Base-by-base conservation (phyloP, 2,329 filamentous ascomycete genomes). In the Cordyceps cateniannulata region DNA sequence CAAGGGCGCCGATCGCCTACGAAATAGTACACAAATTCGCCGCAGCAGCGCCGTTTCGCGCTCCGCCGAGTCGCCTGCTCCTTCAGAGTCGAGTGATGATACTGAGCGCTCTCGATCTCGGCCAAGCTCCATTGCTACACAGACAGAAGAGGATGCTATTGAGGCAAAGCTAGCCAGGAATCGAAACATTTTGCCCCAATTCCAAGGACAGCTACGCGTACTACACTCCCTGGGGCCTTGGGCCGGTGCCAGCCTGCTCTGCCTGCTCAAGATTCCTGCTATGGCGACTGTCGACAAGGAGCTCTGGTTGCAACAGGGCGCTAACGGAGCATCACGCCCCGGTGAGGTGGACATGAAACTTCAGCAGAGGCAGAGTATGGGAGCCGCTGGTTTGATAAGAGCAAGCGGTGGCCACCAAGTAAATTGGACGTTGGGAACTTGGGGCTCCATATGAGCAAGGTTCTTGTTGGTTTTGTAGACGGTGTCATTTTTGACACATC, bases 281-380 rank as follows among this genome's bases (percentile, higher is more conserved):
- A 80, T 90, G 57, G 86, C 87, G 2, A 83, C 86, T 32, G 77
- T 93, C 22, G 89, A 92, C 64, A 79, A 86, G 27, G 90, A 93
- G 7, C 77, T 84, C 38, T 93, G 90, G 80, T 70, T 86, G 50
- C 84, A 85, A 65, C 81, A 90, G 64, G 90, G 90, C 1, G 74
- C 82, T 24, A 75, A 76, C 20, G 87, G 87, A 3, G 87, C 87
- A 1, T 82, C 78, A 20, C 80, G 79, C 50, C 79, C 84, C 1
- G 78, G 72, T 49, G 87, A 90, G 16, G 77, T 87, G 4, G 84
- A 86, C 62, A 68, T 80, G 47, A 83, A 82, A 71, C 74, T 77
- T 2, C 79, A 81, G 58, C 82, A 86, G 64, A 79, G 86, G 62
- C 85, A 89, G 70, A 89, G 86, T 67, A 79, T 89, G 76, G 85